These are phyloP conservation scores for Cryptococcus floricola DNA, from an alignment of 1,284 basidiomycete genomes.

Conservation along the genomic window DNA sequence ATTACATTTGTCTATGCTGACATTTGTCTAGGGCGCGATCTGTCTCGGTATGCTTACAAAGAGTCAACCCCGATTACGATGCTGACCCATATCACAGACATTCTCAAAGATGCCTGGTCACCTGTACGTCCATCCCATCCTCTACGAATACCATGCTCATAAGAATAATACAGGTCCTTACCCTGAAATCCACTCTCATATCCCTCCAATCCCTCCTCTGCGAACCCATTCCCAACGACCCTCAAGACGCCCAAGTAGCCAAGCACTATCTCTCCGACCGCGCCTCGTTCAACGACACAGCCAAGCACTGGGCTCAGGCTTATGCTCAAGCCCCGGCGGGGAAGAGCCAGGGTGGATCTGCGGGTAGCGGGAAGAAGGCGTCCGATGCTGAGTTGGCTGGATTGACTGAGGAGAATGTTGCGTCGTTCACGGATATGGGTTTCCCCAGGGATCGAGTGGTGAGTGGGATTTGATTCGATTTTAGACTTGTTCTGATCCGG, in stretches of 20 bases:
- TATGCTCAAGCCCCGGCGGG: constrained; percentile 68
- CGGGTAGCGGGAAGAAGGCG: constrained; percentile 19
- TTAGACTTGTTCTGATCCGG: not conserved
- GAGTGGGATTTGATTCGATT: constrained; percentile 9
- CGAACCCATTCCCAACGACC: constrained; percentile 93
- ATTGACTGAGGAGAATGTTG: constrained; percentile 51
- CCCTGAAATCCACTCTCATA: constrained; percentile 94
- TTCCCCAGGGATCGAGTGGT: constrained; percentile 49
- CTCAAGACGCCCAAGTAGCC: constrained; percentile 96
- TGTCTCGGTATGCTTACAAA: constrained; percentile 36
- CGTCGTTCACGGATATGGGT: constrained; percentile 52
- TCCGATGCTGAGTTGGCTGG: constrained; percentile 51
- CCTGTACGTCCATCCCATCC: constrained; percentile 51
- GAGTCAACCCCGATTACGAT: not conserved
- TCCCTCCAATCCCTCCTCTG: constrained; percentile 94
- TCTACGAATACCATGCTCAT: constrained; percentile 47
- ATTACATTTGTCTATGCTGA: not conserved
- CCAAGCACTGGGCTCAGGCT: constrained; percentile 87
- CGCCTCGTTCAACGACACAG: constrained; percentile 83
- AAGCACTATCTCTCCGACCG: constrained; percentile 92
- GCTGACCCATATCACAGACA: constrained; percentile 51
- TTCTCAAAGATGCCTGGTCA: constrained; percentile 82
- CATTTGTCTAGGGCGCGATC: constrained; percentile 44
- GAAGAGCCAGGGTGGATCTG: constrained; percentile 12
- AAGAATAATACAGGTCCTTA: constrained; percentile 60